Base-by-base conservation (phyloP, 2,329 filamentous ascomycete genomes). In the Colletotrichum sansevieriae region DNA sequence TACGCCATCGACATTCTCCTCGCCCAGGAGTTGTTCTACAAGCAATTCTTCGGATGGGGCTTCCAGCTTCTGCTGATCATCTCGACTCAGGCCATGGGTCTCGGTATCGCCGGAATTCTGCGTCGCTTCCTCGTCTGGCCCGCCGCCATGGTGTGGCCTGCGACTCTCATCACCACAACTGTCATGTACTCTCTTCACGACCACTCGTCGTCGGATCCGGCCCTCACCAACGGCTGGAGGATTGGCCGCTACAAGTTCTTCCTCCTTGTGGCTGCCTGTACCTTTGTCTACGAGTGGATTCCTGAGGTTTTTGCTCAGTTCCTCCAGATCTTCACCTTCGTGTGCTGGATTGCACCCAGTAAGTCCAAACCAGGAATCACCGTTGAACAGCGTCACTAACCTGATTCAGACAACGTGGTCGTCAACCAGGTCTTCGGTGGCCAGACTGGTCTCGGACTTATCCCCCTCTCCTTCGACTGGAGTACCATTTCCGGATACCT, bases 241-340 rank as follows among this genome's bases (percentile, higher is more conserved):
- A 84, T 91, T 56, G 85, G 87, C n/a, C 85, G 89, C 59, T 91
- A 90, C 76, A 84, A 83, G 71, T 87, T 87, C 76, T 92, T 91
- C 79, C 74, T 90, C 63, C 85, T 85, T 71, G 81, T 89, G 41
- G 86, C 87, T 71, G 74, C 78, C 29, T 84, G 78, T 18, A 83
- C 85, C 25, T 84, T 84, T 67, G 75, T 83, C 43, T 85, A 87
- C 71, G 67, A 70, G 52, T 70, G 67, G 67, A 52, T 70, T 3
- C 67, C 67, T 3, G 57, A 70, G 29, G 67, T 70, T 6, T 46
- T 70, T 47, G 67, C 71, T 3, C 65, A 71, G 41, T 73, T 73
- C 44, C 61, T 79, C 80, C 11, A 70, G 57, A 54, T 70, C 63
- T 91, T 91, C 73, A 87, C 87, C 41, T 90, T 87, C 76, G 78